A percentile compares a stretch with the other conserved stretches of the same genome.
Evolutionary conservation across 1,284 basidiomycete species (phyloP).

Genomic region (Pyrrhoderma lamaoense): DNA sequence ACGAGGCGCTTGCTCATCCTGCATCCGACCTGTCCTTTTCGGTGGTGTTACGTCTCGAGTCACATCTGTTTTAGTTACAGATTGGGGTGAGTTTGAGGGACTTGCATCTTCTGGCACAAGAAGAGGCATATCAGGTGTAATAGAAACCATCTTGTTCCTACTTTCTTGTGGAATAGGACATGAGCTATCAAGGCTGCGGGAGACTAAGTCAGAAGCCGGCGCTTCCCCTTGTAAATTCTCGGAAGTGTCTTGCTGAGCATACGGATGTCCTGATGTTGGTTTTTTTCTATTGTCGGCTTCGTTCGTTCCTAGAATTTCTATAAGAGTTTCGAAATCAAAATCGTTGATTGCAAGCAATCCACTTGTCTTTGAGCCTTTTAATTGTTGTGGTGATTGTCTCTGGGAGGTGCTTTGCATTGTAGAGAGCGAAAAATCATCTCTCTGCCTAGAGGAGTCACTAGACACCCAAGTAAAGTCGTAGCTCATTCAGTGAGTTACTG

Average conservation of each 20-base stretch:
- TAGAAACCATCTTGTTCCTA: too few relatives aligned
- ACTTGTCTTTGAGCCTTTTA: neutral
- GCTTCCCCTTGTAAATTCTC: neutral
- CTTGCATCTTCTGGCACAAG: too few relatives aligned
- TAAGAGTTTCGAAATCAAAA: conserved; percentile 14
- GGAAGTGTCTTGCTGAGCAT: neutral
- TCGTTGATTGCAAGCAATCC: conserved; percentile 11
- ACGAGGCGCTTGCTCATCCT: too few relatives aligned
- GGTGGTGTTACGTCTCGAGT: too few relatives aligned
- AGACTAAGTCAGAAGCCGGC: too few relatives aligned
- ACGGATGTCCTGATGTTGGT: neutral
- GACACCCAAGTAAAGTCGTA: conserved; percentile 7
- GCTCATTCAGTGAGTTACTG: conserved; percentile 9
- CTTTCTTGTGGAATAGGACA: too few relatives aligned
- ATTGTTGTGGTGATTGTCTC: neutral
- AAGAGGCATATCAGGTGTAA: too few relatives aligned
- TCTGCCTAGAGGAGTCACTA: conserved; percentile 4
- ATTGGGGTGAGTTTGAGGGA: too few relatives aligned
- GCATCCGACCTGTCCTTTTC: too few relatives aligned
- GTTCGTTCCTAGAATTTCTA: conserved; percentile 12
- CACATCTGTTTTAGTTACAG: too few relatives aligned
- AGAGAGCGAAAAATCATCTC: neutral
- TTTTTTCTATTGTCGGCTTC: neutral
- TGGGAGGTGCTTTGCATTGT: neutral
- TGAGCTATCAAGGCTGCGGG: too few relatives aligned